Evolutionary conservation across 1,139 yeast species (phyloP), one percentile per base, ranked within the genome.

Genomic region (Suhomyces bokatorum): DNA sequence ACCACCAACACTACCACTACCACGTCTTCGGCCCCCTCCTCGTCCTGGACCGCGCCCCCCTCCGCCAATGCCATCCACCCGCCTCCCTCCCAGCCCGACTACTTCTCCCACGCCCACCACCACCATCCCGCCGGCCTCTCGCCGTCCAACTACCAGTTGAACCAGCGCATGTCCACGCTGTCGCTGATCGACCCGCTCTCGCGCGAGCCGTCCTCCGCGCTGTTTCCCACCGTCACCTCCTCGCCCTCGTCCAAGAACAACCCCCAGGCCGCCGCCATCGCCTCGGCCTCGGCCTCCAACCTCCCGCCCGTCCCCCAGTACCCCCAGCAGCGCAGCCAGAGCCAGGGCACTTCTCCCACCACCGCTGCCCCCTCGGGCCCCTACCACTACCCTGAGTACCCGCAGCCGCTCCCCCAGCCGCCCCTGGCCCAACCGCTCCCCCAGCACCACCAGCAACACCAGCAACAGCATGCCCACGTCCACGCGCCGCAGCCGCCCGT

Each of bases 131-230:
- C 31, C 28, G 16, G 13, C 45, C 45, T 14, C 26, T 28, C 39
- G 32, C 37, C 37, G 31, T 26, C 33, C 41, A 49, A 50, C 37
- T 42, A 45, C 44, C 46, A 42, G 32, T 38, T 45, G 31, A 47
- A 47, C 38, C 50, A 43, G 20, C 33, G 50, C 17, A 28, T 43
- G 29, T 43, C 46, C 9, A 40, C 34, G 6, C 40, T 44, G 20
- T 44, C 48, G 5, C 39, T 42, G 3, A 42, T 45, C 15, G 48
- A 45, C 29, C 48, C 48, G 4, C 43, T 42, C 16, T 32, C 43
- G 6, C 34, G 48, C 7, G 48, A 45, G 28, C 44, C 48, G 1
- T 45, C 48, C 11, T 15, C 35, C 16, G 35, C 29, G 17, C 14
- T 38, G 20, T 39, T 35, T 34, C 24, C 41, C 22, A 40, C 40